phyloP scores from a whole-genome alignment of 108 stramenopile genomes.

The Bacterosira constricta region DNA sequence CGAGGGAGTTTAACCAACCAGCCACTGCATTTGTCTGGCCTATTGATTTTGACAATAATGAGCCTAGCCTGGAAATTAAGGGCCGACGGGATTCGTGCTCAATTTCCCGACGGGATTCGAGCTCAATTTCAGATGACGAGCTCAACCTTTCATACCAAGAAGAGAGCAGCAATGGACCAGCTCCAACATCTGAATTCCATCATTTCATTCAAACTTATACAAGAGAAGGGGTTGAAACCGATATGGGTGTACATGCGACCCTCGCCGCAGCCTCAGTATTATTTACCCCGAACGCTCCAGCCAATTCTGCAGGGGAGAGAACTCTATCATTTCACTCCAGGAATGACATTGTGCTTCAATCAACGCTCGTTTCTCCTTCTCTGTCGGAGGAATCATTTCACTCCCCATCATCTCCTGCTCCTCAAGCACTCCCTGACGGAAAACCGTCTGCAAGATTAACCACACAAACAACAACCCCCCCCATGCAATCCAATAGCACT shows the following conservation, averaged over 20 bases:
- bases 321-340: slow-evolving; percentile 30
- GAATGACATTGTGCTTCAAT: slow-evolving; percentile 15
- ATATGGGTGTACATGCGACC: slow-evolving; percentile 94
- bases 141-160: neutral
- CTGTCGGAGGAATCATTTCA: neutral
- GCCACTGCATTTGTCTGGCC: slow-evolving; percentile 93
- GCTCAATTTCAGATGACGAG: slow-evolving; percentile 14
- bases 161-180: neutral
- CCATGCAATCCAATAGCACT: neutral
- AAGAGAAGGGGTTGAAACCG: slow-evolving; percentile 70
- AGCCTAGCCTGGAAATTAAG: neutral
- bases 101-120: neutral
- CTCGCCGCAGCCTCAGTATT: slow-evolving; percentile 73
- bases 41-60: neutral
- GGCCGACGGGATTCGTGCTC: neutral
- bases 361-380: slow-evolving; percentile 8
- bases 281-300: slow-evolving; percentile 52
- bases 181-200: slow-evolving; percentile 8
- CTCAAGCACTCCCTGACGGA: neutral
- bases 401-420: neutral
- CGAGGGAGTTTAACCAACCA: slow-evolving; percentile 88
- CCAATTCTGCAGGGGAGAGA: slow-evolving; percentile 38
- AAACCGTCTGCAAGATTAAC: neutral
- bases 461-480: neutral
- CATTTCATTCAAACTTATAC: slow-evolving; percentile 75